Base-by-base conservation (phyloP, 208 protist species). In the Leishmania turanica region DNA sequence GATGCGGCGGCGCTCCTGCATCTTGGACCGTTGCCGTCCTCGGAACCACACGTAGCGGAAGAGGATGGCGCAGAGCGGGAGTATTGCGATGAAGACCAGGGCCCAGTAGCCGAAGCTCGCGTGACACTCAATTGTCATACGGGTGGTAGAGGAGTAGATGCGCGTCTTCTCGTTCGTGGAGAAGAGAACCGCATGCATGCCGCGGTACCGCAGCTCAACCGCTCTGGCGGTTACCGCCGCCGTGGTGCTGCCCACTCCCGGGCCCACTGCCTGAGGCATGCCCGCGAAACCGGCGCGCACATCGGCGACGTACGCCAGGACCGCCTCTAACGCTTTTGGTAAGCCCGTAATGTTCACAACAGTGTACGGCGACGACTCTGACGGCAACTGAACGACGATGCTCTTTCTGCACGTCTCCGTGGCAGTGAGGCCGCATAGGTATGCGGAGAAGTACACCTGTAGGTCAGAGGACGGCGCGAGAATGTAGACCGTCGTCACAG, bases 11-110 rank as follows among this genome's bases (percentile, higher is more conserved):
- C 89, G 87, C 75, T 88, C 88, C 17, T 77, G 72, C 70, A 93
- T 91, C 77, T 96, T 96, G 0, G 88, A 85, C 49, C 75, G 72
- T 27, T 84, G 86, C 40, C 89, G 87, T 2, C 91, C 94, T 47
- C 81, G 85, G 70, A 88, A 87, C 82, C 87, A 95, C 3, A 90
- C 45, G 51, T 92, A 97, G 31, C 90, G 82, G 72, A 90, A 91
- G 7, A 90, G 13, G 34, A 94, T 83, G 56, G 90, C 68, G 17
- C 83, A 49, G 27, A 93, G 60, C 6, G 87, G 87, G 1, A 90
- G 34, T 24, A 95, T 71, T 24, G 82, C 83, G 53, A 95, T 84
- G 42, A 97, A 73, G 19, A 88, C 82, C 42, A 97, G 72, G 17
- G 89, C 88, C 94, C 94, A 97, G 49, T 92, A 86, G 34, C 77